Evolutionary conservation across 169 alveolate species (phyloP), one percentile per base, ranked within the genome.

Genomic region (Eimeria necatrix): DNA sequence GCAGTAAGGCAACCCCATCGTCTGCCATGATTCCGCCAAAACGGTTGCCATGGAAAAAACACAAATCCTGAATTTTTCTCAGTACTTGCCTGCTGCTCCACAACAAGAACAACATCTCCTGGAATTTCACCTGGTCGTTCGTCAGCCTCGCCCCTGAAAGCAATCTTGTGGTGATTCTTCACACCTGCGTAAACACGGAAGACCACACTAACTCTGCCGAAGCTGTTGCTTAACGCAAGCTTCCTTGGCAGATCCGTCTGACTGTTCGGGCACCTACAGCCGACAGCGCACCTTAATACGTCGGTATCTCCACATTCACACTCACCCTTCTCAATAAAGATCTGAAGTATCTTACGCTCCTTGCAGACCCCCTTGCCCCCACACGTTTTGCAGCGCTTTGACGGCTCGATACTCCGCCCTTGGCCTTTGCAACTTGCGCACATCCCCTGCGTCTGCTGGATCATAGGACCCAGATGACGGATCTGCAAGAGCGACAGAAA

Each of bases 141-240:
- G 95, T 99, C 99, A 41, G 99, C 99, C 96, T 99, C 99, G 4
- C 99, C 99, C 78, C 97, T 98, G 96, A 98, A 98, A 49, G 97
- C 97, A 64, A 98, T 98, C 96, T 97, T 98, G 95, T 99, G 99
- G 46, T 98, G 98, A 96, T 99, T 98, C 52, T 99, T 99, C 18
- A 86, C 87, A 56, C 94, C 94, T 89, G 88, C 22, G 0, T 3
- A 48, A 10, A 73, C 20, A 32, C 41, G 41, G 41, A 32, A 32
- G 24, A 32, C 49, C 20, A 16, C 41, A 84, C 41, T n/a, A 64
- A 22, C 74, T 1, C 22, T n/a, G 74, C 22, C 24, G 24, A 32
- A 32, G 2, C 3, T 32, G 41, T 32, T 32, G 41, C 41, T 32
- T 32, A 2, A 32, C 41, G 41, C 41, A 32, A 32, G 41, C 41